phyloP scores from a whole-genome alignment of 2,329 filamentous ascomycete species.

The Aspergillus novoparasiticus region DNA sequence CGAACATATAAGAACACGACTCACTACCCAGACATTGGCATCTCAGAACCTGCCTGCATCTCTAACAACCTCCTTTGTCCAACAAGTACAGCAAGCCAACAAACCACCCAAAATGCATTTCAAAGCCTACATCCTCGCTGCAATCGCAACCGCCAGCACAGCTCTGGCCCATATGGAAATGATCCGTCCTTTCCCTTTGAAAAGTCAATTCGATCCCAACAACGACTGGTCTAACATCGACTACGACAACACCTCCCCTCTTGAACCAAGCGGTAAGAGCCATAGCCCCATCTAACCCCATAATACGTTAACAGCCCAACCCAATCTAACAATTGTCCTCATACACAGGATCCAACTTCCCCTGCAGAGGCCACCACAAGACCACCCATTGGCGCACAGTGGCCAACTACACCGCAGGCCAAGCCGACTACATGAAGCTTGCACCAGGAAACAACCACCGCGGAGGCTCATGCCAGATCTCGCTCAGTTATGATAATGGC shows the following conservation, averaged over 20 bases:
- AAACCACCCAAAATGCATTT: background rate
- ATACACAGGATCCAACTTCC: constrained; percentile 58
- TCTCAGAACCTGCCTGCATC: background rate
- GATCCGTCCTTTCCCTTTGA: background rate
- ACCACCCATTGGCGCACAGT: constrained; percentile 54
- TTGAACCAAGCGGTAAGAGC: constrained; percentile 52
- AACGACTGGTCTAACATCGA: constrained; percentile 42
- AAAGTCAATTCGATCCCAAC: constrained; percentile 3
- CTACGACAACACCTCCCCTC: constrained; percentile 70
- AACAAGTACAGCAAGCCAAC: background rate
- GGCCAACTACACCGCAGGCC: constrained; percentile 65
- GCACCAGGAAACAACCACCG: constrained; percentile 63
- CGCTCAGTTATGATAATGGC: constrained; percentile 72
- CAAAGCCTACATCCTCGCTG: background rate
- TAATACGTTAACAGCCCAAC: fast-evolving
- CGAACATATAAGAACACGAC: background rate
- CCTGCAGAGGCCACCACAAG: constrained; percentile 70
- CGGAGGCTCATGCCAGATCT: constrained; percentile 75
- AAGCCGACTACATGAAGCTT: constrained; percentile 64
- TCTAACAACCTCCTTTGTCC: background rate
- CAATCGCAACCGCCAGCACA: background rate
- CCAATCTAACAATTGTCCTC: background rate
- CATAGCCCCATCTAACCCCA: fast-evolving
- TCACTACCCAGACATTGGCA: background rate
- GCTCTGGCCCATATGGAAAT: constrained; percentile 10